Percentiles rank a stretch among this genome's conserved stretches.
Conservation (phyloP, 73 alveolate species). For the Paramecium caudatum region DNA sequence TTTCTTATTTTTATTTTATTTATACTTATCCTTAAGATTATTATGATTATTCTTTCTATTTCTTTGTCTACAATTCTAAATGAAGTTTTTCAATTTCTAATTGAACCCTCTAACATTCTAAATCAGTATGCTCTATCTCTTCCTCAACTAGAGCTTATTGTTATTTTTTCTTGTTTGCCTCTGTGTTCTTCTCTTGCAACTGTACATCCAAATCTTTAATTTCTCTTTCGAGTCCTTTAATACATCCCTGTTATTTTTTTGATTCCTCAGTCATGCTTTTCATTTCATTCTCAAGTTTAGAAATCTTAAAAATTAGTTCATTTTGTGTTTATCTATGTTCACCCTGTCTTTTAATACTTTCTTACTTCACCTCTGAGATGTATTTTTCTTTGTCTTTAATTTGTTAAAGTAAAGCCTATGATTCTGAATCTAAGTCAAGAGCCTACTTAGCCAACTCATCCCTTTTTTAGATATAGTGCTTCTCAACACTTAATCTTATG, state of each 20-base stretch:
- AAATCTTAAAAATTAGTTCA: neutral
- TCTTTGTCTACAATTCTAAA: neutral
- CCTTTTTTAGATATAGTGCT: neutral
- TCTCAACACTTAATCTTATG: constrained; percentile 21
- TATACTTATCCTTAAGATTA: neutral
- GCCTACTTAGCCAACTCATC: neutral
- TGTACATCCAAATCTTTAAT: neutral
- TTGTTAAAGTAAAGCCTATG: neutral
- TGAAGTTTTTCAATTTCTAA: neutral
- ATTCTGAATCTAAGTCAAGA: neutral
- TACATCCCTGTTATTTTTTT: neutral
- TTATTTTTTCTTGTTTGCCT: neutral
- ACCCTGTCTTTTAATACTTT: neutral
- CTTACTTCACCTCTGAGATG: neutral
- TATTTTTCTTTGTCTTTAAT: neutral
- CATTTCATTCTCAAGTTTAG: neutral
- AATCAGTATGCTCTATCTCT: neutral
- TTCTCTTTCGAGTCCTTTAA: neutral
- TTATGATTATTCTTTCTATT: neutral
- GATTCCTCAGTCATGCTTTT: neutral
- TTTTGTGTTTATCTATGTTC: neutral
- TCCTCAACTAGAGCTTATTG: neutral
- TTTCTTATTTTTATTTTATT: neutral
- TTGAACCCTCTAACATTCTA: neutral
- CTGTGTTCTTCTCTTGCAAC: neutral